Base-by-base conservation (phyloP, 495 filamentous ascomycete species). In the Penicillium dipodomyicola region DNA sequence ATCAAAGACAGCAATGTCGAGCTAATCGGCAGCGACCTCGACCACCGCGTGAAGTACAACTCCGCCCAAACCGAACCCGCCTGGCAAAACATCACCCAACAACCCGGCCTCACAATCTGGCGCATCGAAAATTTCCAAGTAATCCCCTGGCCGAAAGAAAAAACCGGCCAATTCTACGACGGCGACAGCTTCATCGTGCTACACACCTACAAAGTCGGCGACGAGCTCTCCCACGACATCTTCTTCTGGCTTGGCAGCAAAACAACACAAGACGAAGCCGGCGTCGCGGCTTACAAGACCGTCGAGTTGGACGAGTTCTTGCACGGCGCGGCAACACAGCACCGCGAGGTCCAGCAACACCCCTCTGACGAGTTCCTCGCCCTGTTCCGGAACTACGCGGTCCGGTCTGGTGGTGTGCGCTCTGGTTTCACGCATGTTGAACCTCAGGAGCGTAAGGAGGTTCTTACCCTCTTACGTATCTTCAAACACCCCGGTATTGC, bases 261-360 rank as follows among this genome's bases (percentile, higher is more conserved):
- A 59, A 85, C 82, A 0, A 76, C 79, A 9, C 82, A 84, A 64
- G 84, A 87, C 58, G 84, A 87, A 60, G 81, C 82, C 6, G 84
- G 84, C 5, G 82, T 80, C 1, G 84, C 84, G 2, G 83, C 84
- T 7, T 87, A 87, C 65, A 87, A 87, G 65, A 84, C 84, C 2
- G 84, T 85, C 22, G 84, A 87, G 63, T 67, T 87, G 37, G 84
- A 87, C 54, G 84, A 87, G 67, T 84, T 81, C 61, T 58, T 87
- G 49, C 76, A 80, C 35, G 82, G 83, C 1, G 71, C 72, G 0
- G 84, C 84, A 8, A 82, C 76, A 8, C 83, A 85, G 57, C 76
- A 87, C 58, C 78, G 84, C 20, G 84, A 87, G 63, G 65, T 79
- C 3, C 82, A 85, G 65, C 67, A 64, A n/a, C 63, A 70, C 15